A percentile compares a stretch with the other conserved stretches of the same genome.
Evolutionary conservation across 75 land plant species (phyloP).

Genomic region (Cunninghamia lanceolata): DNA sequence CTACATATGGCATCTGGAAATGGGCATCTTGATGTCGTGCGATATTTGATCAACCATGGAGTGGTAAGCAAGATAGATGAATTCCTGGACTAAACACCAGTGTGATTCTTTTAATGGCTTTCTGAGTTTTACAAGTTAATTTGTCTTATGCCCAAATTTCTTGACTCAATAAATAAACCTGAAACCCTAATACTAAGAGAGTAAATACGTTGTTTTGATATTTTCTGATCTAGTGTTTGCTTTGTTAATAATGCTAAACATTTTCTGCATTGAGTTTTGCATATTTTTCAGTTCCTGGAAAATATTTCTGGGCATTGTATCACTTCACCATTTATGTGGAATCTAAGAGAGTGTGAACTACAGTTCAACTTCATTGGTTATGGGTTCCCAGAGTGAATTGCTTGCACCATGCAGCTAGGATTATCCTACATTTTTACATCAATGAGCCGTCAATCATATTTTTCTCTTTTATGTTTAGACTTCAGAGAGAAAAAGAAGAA

Average conservation of each 20-base stretch:
- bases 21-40: slow-evolving; percentile 82
- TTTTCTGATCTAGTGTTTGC: background rate
- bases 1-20: slow-evolving; percentile 99
- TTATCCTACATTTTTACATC: background rate
- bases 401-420: background rate
- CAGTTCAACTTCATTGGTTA: background rate
- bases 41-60: slow-evolving; percentile 64
- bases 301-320: background rate
- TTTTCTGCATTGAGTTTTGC: background rate
- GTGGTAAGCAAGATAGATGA: slow-evolving; percentile 50
- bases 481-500: background rate
- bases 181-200: background rate
- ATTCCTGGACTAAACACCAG: background rate
- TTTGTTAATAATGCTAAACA: background rate
- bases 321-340: background rate
- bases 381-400: background rate
- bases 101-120: background rate
- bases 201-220: background rate
- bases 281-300: background rate
- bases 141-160: background rate
- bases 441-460: background rate
- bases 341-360: background rate
- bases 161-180: background rate
- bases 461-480: background rate
- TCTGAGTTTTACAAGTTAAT: background rate